Percentiles rank a stretch among this genome's conserved stretches.
Evolutionary conservation across 306 rosid genomes (phyloP).

Genomic region (Quercus variabilis): DNA sequence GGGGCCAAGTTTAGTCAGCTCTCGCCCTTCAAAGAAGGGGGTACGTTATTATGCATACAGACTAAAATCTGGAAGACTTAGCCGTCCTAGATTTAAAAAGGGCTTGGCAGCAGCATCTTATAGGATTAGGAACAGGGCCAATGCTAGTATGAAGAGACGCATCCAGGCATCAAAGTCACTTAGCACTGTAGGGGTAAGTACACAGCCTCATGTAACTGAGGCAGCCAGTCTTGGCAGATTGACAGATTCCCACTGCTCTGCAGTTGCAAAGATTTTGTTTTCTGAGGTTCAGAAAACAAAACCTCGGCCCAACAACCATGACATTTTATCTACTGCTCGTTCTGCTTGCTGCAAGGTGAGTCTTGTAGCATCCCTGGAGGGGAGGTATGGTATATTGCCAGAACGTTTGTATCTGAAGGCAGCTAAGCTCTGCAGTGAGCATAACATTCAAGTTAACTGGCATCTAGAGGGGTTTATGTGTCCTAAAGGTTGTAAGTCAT

Average conservation of each 20-base stretch:
- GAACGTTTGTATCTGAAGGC: slow-evolving; percentile 81
- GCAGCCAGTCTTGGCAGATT: slow-evolving; percentile 48
- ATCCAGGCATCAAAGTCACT: slow-evolving; percentile 69
- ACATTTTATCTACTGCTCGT: slow-evolving; percentile 67
- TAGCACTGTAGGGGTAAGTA: slow-evolving; percentile 36
- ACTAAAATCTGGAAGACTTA: slow-evolving; percentile 89
- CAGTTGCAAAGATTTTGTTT: slow-evolving; percentile 77
- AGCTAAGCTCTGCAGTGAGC: slow-evolving; percentile 87
- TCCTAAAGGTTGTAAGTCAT: slow-evolving; percentile 63
- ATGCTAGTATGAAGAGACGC: slow-evolving; percentile 63
- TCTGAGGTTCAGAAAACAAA: slow-evolving; percentile 83
- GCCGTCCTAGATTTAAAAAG: slow-evolving; percentile 79
- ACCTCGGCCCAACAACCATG: slow-evolving; percentile 72
- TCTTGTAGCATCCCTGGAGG: slow-evolving; percentile 64
- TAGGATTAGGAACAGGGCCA: slow-evolving; percentile 78
- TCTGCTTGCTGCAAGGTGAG: slow-evolving; percentile 80
- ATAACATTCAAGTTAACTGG: slow-evolving; percentile 58
- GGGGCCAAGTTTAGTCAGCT: slow-evolving; percentile 69
- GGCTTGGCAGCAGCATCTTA: slow-evolving; percentile 71
- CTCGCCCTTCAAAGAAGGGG: slow-evolving; percentile 76
- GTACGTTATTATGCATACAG: slow-evolving; percentile 78
- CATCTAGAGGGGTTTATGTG: slow-evolving; percentile 77
- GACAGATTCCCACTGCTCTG: slow-evolving; percentile 68
- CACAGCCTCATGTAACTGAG: slow-evolving; percentile 49
- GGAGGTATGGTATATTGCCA: slow-evolving; percentile 71